Base-by-base conservation (phyloP, 805 yeast species). In the Metschnikowia continentalis region DNA sequence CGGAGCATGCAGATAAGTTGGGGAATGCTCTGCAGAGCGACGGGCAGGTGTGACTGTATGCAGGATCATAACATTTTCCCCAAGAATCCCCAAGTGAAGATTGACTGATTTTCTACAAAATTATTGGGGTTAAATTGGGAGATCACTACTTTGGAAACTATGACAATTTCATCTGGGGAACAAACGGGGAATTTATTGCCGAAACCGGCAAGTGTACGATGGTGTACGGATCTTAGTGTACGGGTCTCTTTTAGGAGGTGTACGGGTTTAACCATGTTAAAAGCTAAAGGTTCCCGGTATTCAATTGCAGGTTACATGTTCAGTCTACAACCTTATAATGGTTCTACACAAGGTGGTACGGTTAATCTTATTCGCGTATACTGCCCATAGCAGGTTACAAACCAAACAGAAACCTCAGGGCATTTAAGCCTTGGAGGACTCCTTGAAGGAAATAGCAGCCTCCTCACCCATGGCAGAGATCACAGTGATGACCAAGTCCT, bases 381-480 rank as follows among this genome's bases (percentile, higher is more conserved):
- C 47, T 53, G 55, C 39, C 48, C 20, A n/a, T 14, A 30, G 44
- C 42, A 33, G 38, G 42, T 53, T 47, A 52, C 53, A 37, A 35
- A 36, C 41, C 55, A 52, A 53, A 51, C 54, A 53, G 50, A 46
- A 40, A 70, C 47, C 47, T 23, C 41, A 10, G 14, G n/a, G 47
- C 32, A 36, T 48, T 47, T 53, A 53, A 58, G 66, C 59, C 71
- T 86, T 88, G 79, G 98, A 97, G 72, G 98, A 96, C 81, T 94
- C 99, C 86, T 92, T 94, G 92, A 79, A 88, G 69, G 97, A 86
- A 72, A 94, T 87, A 68, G 96, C 95, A 74, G 98, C 97, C 83
- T 94, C 99, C 84, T 94, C 99, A 76, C 90, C 95, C 99, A 94
- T 94, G 67, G 99, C 95, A 62, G 96, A 78, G 78, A 94, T 88